A percentile compares a stretch with the other conserved stretches of the same genome.
phyloP scores from a whole-genome alignment of 257 asterid species.

The Vinca minor region DNA sequence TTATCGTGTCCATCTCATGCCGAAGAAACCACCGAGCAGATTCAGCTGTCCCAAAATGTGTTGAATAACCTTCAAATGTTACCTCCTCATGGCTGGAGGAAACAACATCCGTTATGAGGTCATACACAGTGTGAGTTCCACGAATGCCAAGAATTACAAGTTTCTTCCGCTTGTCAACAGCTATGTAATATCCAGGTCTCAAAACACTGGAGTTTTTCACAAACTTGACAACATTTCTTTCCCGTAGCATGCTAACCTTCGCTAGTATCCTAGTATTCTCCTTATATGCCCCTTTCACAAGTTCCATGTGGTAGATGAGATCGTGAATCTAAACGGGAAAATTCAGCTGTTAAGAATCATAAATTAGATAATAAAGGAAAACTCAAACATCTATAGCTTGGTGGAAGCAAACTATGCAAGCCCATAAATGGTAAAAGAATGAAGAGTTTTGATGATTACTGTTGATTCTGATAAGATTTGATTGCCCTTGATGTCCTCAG shows the following conservation, averaged over 20 bases:
- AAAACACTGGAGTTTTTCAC: slow-evolving; percentile 57
- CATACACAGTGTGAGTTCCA: slow-evolving; percentile 86
- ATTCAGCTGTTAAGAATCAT: slow-evolving; percentile 5
- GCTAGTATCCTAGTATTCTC: slow-evolving; percentile 59
- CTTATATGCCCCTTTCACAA: slow-evolving; percentile 83
- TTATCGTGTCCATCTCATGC: slow-evolving; percentile 64
- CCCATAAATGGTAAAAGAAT: background rate
- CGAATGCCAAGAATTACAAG: slow-evolving; percentile 84
- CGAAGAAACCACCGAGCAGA: slow-evolving; percentile 88
- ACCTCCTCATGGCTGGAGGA: slow-evolving; percentile 79
- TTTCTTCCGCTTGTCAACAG: slow-evolving; percentile 61
- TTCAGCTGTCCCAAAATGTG: slow-evolving; percentile 92
- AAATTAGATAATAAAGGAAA: background rate
- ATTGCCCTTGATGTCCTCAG: slow-evolving; percentile 73
- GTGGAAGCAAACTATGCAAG: background rate
- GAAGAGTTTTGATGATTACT: slow-evolving; percentile 35
- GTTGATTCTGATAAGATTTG: slow-evolving; percentile 56
- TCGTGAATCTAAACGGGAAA: slow-evolving; percentile 60
- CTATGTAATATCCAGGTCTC: slow-evolving; percentile 91
- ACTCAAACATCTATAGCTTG: background rate
- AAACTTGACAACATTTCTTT: slow-evolving; percentile 64
- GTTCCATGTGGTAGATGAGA: slow-evolving; percentile 75
- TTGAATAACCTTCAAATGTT: slow-evolving; percentile 67
- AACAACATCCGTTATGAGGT: slow-evolving; percentile 72
- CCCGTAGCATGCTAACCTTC: slow-evolving; percentile 78